Conservation (phyloP, 257 asterid genomes). For the Buddleja alternifolia region DNA sequence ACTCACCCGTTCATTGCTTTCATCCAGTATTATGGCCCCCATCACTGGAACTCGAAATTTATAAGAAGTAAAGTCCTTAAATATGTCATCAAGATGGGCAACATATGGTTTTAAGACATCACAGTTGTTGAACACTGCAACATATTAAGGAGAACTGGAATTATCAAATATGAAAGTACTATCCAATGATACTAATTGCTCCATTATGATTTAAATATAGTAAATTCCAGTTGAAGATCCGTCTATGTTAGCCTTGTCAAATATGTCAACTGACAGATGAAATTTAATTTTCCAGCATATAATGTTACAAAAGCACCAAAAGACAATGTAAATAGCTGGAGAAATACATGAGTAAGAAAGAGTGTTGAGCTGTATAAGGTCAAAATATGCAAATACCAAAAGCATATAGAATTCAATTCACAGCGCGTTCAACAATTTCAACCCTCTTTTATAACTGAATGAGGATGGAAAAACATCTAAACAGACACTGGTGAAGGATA, state of each 20-base stretch:
- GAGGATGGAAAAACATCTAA: slow-evolving; percentile 18
- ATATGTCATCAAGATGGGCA: slow-evolving; percentile 79
- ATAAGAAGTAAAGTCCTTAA: slow-evolving; percentile 88
- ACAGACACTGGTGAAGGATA: slow-evolving; percentile 56
- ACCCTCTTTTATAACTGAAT: background rate
- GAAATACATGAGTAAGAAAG: slow-evolving; percentile 2
- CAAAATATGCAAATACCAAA: background rate
- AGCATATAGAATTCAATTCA: background rate
- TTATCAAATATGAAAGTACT: background rate
- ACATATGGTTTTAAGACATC: slow-evolving; percentile 87
- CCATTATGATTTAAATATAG: background rate
- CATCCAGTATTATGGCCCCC: slow-evolving; percentile 86
- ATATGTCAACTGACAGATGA: slow-evolving; percentile 3
- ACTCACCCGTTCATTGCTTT: slow-evolving; percentile 79
- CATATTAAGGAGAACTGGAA: slow-evolving; percentile 54
- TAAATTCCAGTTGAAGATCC: background rate
- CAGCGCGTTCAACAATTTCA: slow-evolving; percentile 1
- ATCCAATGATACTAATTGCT: background rate
- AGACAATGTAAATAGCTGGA: slow-evolving; percentile 8
- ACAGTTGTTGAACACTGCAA: slow-evolving; percentile 79
- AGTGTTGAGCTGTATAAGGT: background rate
- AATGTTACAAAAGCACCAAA: background rate
- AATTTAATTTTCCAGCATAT: background rate
- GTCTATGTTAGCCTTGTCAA: background rate
- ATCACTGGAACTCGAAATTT: slow-evolving; percentile 92